A percentile compares a stretch with the other conserved stretches of the same genome.
phyloP scores from a whole-genome alignment of 2,329 filamentous ascomycete species.

The Aplosporella prunicola region DNA sequence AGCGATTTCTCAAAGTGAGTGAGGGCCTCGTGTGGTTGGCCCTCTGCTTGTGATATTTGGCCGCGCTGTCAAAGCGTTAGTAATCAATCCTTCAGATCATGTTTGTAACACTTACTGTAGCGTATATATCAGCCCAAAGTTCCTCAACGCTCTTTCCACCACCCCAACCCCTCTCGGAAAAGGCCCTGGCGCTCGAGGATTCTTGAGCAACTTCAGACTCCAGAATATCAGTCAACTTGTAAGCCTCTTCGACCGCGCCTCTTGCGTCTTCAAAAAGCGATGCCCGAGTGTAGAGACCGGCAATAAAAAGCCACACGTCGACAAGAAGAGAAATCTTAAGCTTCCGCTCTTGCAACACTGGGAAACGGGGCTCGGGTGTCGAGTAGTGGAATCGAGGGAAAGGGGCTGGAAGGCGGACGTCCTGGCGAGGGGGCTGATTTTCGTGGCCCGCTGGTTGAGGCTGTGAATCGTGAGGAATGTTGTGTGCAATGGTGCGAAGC shows the following conservation, averaged over 20 bases:
- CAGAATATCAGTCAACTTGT: slow-evolving; percentile 61
- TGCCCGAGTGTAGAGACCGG: slow-evolving; percentile 77
- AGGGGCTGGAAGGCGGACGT: slow-evolving; percentile 33
- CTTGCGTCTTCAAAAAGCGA: slow-evolving; percentile 69
- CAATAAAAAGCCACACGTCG: slow-evolving; percentile 83
- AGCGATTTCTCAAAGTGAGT: slow-evolving; percentile 75
- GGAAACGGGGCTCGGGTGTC: slow-evolving; percentile 39
- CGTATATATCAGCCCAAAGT: slow-evolving; percentile 72
- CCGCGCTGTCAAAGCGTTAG: slow-evolving; percentile 48
- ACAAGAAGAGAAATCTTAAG: slow-evolving; percentile 53
- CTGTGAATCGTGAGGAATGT: slow-evolving; percentile 24
- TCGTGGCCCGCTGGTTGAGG: slow-evolving; percentile 31
- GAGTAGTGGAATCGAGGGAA: slow-evolving; percentile 26
- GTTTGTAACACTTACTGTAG: slow-evolving; percentile 53
- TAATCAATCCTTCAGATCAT: background rate
- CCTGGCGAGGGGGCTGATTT: slow-evolving; percentile 34
- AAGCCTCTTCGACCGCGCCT: slow-evolving; percentile 72
- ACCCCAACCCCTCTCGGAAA: slow-evolving; percentile 64
- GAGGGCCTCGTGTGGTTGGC: slow-evolving; percentile 58
- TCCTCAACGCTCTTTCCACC: slow-evolving; percentile 73
- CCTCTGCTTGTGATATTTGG: slow-evolving; percentile 53
- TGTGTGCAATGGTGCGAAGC: slow-evolving; percentile 32
- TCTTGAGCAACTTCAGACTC: slow-evolving; percentile 58
- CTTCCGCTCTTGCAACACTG: slow-evolving; percentile 42
- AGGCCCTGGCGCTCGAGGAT: slow-evolving; percentile 51